A percentile compares a stretch with the other conserved stretches of the same genome.
Conservation (phyloP, 352 stramenopile genomes). For the Globisporangium mamillatum region DNA sequence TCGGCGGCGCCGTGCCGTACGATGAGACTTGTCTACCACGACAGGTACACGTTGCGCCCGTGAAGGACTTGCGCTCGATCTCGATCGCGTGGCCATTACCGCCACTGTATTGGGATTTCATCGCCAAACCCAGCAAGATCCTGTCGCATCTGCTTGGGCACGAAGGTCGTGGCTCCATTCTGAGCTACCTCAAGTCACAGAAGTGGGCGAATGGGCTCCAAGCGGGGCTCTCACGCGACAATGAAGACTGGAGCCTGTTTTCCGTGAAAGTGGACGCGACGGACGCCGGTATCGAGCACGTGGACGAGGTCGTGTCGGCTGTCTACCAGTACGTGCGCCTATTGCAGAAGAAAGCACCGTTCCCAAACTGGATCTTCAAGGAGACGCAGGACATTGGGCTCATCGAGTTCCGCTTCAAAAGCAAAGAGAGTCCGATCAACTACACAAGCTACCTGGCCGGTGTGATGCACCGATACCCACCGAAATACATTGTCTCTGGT, state of each 20-base stretch:
- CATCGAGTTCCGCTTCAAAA: constrained; percentile 73
- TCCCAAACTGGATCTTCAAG: constrained; percentile 55
- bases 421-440: constrained; percentile 71
- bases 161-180: constrained; percentile 90
- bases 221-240: constrained; percentile 57
- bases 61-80: constrained; percentile 76
- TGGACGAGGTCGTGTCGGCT: constrained; percentile 55
- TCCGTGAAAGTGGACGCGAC: constrained; percentile 70
- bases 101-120: constrained; percentile 43
- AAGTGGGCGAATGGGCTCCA: constrained; percentile 74
- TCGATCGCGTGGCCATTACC: constrained; percentile 69
- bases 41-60: constrained; percentile 47
- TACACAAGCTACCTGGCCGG: constrained; percentile 66
- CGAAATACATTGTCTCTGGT: constrained; percentile 59
- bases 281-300: constrained; percentile 54
- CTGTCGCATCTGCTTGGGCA: constrained; percentile 92
- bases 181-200: constrained; percentile 89
- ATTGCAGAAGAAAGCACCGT: constrained; percentile 28
- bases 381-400: constrained; percentile 59
- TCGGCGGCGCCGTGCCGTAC: constrained; percentile 44
- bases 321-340: constrained; percentile 73
- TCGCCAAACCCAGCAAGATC: constrained; percentile 81
- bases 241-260: constrained; percentile 72
- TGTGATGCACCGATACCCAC: constrained; percentile 68
- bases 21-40: constrained; percentile 44